Base-by-base conservation (phyloP, 768 basidiomycete species). In the Mycena kentingensis region DNA sequence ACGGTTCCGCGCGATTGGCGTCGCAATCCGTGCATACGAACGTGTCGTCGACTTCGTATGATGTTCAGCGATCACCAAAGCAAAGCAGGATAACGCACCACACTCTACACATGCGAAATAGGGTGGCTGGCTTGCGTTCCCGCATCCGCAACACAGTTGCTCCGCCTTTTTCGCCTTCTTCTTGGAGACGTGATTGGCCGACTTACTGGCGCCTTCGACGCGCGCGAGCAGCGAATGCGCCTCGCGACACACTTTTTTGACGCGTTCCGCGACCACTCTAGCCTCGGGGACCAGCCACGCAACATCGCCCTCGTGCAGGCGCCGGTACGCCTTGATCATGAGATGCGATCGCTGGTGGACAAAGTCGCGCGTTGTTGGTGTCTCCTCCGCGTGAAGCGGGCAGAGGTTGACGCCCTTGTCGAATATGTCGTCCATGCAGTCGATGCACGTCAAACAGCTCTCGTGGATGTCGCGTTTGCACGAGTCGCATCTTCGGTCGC, bases 281-380 rank as follows among this genome's bases (percentile, higher is more conserved):
- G 57, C 57, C 22, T 54, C 37, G 1, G 57, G 57, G 26, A 58
- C 10, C 19, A 54, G 7, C 57, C 57, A 54, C 25, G 57, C 47
- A 8, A 43, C 4, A 6, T 58, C 57, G 2, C 43, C 39, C 15
- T 58, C 57, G 26, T 58, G 57, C 4, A 58, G 37, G 19, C 52
- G 52, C 3, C 47, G 41, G 22, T 28, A 19, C 15, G 45, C 51
- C 45, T 58, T 58, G 37, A 47, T n/a, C 34, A 58, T 12, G 24
- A 54, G 10, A 34, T 58, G 57, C 4, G 48, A 34, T 16, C 18
- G 10, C 21, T 25, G 34, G 49, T 58, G 57, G 16, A 49, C 42
- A 19, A 50, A 51, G 5, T n/a, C n/a, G 22, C 38, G 27, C 7
- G 16, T 12, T 34, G 41, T 26, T 15, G 44, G 48, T 10, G 57